These are phyloP conservation scores for Capronia americana DNA, from an alignment of 2,329 filamentous ascomycete genomes.

Conservation along the genomic window DNA sequence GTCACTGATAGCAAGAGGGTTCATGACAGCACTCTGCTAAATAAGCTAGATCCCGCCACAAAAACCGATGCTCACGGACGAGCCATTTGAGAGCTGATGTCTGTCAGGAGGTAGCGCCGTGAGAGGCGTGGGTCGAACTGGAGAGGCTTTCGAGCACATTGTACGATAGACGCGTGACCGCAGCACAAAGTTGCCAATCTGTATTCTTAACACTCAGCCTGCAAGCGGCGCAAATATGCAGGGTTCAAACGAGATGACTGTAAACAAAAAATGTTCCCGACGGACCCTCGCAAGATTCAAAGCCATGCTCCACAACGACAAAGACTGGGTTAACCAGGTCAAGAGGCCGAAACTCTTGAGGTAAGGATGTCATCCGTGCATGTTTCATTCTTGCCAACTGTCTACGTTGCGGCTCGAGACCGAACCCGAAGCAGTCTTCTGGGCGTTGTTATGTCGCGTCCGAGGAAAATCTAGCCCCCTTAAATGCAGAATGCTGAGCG, in stretches of 20 bases:
- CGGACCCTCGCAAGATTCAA: background rate
- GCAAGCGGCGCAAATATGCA: background rate
- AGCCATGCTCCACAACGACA: background rate
- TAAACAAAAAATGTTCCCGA: background rate
- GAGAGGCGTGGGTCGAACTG: background rate
- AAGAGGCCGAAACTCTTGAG: background rate
- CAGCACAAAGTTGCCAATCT: background rate
- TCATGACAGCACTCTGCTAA: slow-evolving; percentile 47
- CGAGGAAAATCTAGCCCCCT: background rate
- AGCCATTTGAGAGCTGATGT: background rate
- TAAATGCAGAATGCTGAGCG: slow-evolving; percentile 20
- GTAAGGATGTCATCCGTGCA: background rate
- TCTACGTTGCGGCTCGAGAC: background rate
- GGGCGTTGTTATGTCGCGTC: background rate
- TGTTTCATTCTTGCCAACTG: background rate
- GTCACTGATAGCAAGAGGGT: slow-evolving; percentile 26
- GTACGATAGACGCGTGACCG: background rate
- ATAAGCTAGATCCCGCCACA: slow-evolving; percentile 48
- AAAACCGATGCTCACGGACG: slow-evolving; percentile 27
- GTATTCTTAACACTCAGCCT: background rate
- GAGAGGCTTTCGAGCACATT: background rate
- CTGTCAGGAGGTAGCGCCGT: background rate
- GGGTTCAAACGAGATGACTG: background rate
- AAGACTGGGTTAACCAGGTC: background rate
- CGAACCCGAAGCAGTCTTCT: background rate